phyloP scores from a whole-genome alignment of 768 basidiomycete genomes.

The Xerocomellus intermedius region DNA sequence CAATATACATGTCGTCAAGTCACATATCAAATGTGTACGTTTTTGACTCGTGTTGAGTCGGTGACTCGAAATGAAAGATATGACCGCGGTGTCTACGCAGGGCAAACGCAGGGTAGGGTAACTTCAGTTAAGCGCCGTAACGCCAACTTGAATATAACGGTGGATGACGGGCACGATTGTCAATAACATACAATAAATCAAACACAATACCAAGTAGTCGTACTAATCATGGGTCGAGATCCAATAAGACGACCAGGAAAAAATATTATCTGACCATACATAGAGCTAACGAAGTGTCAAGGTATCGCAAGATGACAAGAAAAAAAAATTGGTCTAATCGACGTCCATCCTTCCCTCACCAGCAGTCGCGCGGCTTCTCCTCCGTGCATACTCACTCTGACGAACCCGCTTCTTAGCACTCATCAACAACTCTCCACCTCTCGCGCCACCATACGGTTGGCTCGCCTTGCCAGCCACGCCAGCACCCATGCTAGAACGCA shows the following conservation, averaged over 20 bases:
- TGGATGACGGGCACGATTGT: slow-evolving; percentile 1
- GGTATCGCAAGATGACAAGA: slow-evolving; percentile 4
- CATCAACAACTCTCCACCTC: slow-evolving; percentile 44
- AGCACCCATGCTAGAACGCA: slow-evolving; percentile 54
- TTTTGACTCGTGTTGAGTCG: no score
- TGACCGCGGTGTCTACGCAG: no score
- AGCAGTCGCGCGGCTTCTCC: slow-evolving; percentile 44
- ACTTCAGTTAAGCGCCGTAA: no score
- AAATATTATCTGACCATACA: slow-evolving; percentile 15
- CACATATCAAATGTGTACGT: no score
- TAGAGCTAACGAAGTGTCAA: slow-evolving; percentile 6
- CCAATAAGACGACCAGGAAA: background rate
- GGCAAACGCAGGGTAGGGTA: no score
- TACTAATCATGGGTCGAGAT: background rate
- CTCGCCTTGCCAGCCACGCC: slow-evolving; percentile 24
- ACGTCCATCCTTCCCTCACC: slow-evolving; percentile 15
- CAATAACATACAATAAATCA: slow-evolving; percentile 11
- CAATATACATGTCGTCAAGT: background rate
- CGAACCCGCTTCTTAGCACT: slow-evolving; percentile 72
- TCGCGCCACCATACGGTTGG: slow-evolving; percentile 24
- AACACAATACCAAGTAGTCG: background rate
- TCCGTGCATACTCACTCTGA: slow-evolving; percentile 71
- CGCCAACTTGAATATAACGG: background rate
- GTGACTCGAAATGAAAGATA: background rate
- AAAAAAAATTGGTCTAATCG: slow-evolving; percentile 2